phyloP scores from a whole-genome alignment of 306 rosid species.

The Fagus sylvatica region DNA sequence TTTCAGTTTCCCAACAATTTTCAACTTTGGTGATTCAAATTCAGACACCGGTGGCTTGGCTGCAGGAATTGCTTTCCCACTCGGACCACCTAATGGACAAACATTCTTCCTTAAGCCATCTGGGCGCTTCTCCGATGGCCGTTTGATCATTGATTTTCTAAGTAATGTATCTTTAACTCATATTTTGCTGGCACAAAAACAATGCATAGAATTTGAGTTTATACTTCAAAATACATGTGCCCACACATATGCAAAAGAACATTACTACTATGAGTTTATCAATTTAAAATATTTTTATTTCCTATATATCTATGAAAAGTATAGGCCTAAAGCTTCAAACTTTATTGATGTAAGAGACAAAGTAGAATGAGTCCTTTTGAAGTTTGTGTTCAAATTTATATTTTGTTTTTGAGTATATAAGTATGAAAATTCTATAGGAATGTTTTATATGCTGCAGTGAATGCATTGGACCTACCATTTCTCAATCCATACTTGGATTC shows the following conservation, averaged over 20 bases:
- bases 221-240: too few species aligned
- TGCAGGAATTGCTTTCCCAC: slow-evolving; percentile 34
- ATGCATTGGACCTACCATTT: slow-evolving; percentile 29
- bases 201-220: too few species aligned
- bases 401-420: background rate
- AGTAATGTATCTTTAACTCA: slow-evolving; percentile 9
- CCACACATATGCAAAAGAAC: too few species aligned
- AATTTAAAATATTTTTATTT: too few species aligned
- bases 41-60: slow-evolving; percentile 42
- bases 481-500: slow-evolving; percentile 48
- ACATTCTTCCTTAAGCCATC: slow-evolving; percentile 31
- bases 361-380: too few species aligned
- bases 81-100: slow-evolving; percentile 25
- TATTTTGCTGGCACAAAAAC: too few species aligned
- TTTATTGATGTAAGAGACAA: too few species aligned
- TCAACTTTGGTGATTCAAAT: slow-evolving; percentile 48
- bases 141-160: slow-evolving; percentile 42
- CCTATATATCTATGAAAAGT: background rate
- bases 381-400: too few species aligned
- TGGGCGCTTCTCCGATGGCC: slow-evolving; percentile 46
- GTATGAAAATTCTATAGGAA: background rate
- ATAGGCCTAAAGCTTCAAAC: background rate
- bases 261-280: too few species aligned
- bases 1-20: slow-evolving; percentile 33
- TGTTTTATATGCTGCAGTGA: slow-evolving; percentile 18